phyloP scores from a whole-genome alignment of 2,329 filamentous ascomycete genomes.

The Malbranchea zuffiana region DNA sequence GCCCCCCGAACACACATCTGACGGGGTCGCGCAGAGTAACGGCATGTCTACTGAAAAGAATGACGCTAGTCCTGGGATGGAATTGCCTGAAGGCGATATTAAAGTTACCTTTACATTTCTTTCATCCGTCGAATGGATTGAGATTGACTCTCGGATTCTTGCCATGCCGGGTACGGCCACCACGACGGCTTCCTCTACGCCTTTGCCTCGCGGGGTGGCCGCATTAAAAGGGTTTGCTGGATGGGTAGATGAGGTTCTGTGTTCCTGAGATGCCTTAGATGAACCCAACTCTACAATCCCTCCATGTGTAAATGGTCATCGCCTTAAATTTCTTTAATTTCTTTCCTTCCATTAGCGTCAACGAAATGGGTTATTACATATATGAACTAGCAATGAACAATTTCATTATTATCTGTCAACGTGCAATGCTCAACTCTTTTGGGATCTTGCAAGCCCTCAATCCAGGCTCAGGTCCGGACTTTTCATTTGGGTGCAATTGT shows the following conservation, averaged over 20 bases:
- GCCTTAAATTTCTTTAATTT: background rate
- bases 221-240: slow-evolving; percentile 52
- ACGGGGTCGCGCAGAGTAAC: slow-evolving; percentile 10
- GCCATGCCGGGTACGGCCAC: slow-evolving; percentile 48
- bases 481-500: no score
- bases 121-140: slow-evolving; percentile 47
- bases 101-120: slow-evolving; percentile 48
- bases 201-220: slow-evolving; percentile 38
- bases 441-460: no score
- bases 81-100: slow-evolving; percentile 17
- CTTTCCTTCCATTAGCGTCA: background rate
- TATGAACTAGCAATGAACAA: no score
- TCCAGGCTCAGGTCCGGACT: no score
- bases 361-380: no score
- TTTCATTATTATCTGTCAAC: no score
- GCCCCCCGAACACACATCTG: slow-evolving; percentile 21
- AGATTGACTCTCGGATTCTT: slow-evolving; percentile 46
- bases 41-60: slow-evolving; percentile 2
- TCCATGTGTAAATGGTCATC: background rate
- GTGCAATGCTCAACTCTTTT: no score
- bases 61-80: slow-evolving; percentile 3
- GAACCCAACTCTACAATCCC: background rate
- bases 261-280: slow-evolving; percentile 8
- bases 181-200: slow-evolving; percentile 33
- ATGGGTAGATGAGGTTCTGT: slow-evolving; percentile 28